Base-by-base conservation (phyloP, 192 early-diverging fungal species). In the Coemansia sp. region DNA sequence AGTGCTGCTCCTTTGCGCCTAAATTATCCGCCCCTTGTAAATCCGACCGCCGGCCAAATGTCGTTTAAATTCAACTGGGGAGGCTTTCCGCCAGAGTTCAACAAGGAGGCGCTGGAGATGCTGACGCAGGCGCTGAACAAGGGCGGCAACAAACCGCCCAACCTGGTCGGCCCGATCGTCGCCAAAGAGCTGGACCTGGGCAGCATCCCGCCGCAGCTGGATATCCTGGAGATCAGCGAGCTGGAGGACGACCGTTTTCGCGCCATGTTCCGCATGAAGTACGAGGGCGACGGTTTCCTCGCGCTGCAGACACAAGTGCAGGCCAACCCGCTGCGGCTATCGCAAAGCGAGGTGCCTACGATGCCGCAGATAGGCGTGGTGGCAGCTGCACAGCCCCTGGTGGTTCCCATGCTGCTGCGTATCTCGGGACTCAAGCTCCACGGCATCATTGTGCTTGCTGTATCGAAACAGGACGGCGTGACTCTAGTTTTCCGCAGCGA, bases 31-130 rank as follows among this genome's bases (percentile, higher is more conserved):
- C n/a, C n/a, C 22, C 10, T 30, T 40, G 41, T 13, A 27, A 43
- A 20, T 23, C 33, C 9, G 11, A 52, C 23, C 26, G 5, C 13
- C 2, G 9, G 36, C 24, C 7, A 27, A 36, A 95, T 95, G 92
- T 83, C 88, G 19, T 99, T 99, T 80, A 91, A 87, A 62, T 91
- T 99, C 73, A 93, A 91, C 66, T 99, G 97, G 97, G 89, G 91
- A 13, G 68, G 80, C 19, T 98, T 99, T 72, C 84, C 84, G 57
- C 65, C 77, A 27, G 87, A 88, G 48, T 97, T 99, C 62, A 85
- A 92, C 44, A 80, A 87, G 15, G 83, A 91, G 60, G 94, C 95
- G 18, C 82, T 85, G 60, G 72, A 81, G 26, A 86, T 92, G 67
- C 81, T 99, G 18, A 88, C 91, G 27, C 81, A 80, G 14, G 95